A percentile compares a stretch with the other conserved stretches of the same genome.
Evolutionary conservation across 148 eudicot species (phyloP).

Genomic region (Mesembryanthemum crystallinum): DNA sequence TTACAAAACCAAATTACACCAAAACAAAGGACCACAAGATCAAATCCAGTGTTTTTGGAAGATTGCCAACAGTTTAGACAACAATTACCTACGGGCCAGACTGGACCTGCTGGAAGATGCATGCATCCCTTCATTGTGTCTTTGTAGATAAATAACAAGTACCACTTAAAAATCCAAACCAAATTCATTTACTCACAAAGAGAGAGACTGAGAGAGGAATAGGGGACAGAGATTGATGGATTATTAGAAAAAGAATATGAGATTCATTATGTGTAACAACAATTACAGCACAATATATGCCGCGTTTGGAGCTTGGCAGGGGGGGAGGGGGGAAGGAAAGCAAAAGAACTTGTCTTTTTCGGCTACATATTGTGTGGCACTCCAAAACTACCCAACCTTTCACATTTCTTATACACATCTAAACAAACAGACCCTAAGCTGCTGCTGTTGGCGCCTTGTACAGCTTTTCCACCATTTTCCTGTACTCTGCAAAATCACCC

Average conservation of each 20-base stretch:
- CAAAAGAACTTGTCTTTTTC: not conserved
- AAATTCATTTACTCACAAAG: too few relatives aligned
- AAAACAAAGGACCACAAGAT: too few relatives aligned
- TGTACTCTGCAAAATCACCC: slow-evolving; percentile 60
- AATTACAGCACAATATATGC: slow-evolving; percentile 15
- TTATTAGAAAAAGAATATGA: slow-evolving; percentile 7
- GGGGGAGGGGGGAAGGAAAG: not conserved
- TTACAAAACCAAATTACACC: too few relatives aligned
- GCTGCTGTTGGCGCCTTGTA: slow-evolving; percentile 49
- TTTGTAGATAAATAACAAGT: too few relatives aligned
- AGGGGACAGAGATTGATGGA: not conserved
- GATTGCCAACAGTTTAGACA: too few relatives aligned
- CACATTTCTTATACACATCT: not conserved
- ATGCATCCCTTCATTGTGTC: too few relatives aligned
- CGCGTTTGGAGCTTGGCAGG: not conserved
- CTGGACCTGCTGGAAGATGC: too few relatives aligned
- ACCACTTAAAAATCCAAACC: too few relatives aligned
- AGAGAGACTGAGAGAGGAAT: too few relatives aligned
- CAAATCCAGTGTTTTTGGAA: too few relatives aligned
- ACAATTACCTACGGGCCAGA: too few relatives aligned
- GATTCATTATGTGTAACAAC: slow-evolving; percentile 6
- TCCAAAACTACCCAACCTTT: slow-evolving; percentile 15
- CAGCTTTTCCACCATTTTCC: slow-evolving; percentile 84
- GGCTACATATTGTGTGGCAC: not conserved
- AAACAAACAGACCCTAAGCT: not conserved